Evolutionary conservation across 2,329 filamentous ascomycete species (phyloP).

Genomic region (Furcasterigmium sp.): DNA sequence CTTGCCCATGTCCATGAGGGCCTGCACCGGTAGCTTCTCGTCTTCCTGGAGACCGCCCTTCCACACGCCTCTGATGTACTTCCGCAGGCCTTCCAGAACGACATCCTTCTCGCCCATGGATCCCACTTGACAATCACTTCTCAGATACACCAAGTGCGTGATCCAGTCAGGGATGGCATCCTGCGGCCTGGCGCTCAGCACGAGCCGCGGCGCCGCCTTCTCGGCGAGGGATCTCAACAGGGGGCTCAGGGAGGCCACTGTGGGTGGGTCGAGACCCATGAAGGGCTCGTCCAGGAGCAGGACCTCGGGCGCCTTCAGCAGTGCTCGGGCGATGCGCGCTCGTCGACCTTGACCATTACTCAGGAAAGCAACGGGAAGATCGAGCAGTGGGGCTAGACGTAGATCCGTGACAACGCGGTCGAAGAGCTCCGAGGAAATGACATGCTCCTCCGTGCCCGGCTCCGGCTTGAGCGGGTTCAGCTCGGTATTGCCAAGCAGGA

Average conservation of each 20-base stretch:
- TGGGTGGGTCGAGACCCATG: constrained; percentile 89
- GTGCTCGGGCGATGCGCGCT: constrained; percentile 80
- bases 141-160: constrained; percentile 72
- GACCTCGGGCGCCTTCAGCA: constrained; percentile 74
- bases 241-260: constrained; percentile 64
- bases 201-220: constrained; percentile 61
- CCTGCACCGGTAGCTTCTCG: constrained; percentile 39
- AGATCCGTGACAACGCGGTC: constrained; percentile 64
- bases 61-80: constrained; percentile 42
- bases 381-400: constrained; percentile 60
- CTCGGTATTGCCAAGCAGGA: constrained; percentile 74
- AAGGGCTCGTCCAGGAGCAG: constrained; percentile 90
- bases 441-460: constrained; percentile 38
- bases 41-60: constrained; percentile 39
- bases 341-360: constrained; percentile 91
- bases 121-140: constrained; percentile 59
- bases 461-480: constrained; percentile 64
- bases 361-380: constrained; percentile 81
- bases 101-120: constrained; percentile 60
- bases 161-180: constrained; percentile 88
- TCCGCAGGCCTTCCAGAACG: constrained; percentile 50
- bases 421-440: constrained; percentile 46
- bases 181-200: constrained; percentile 77
- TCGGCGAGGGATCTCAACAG: constrained; percentile 66
- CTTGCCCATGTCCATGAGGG: constrained; percentile 44